Base-by-base conservation (phyloP, 768 basidiomycete species). In the Mycena pura region DNA sequence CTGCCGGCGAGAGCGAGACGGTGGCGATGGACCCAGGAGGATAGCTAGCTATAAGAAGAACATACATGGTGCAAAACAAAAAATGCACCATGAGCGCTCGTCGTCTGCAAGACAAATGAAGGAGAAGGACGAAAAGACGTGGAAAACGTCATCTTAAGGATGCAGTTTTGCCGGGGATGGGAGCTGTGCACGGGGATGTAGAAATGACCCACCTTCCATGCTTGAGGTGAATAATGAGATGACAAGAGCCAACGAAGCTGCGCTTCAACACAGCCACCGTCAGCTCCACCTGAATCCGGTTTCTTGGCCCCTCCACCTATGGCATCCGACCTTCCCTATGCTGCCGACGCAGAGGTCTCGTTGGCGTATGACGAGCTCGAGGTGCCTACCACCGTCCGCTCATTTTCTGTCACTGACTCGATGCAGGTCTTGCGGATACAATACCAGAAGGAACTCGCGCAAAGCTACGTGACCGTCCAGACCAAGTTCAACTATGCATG, bases 401-500 rank as follows among this genome's bases (percentile, higher is more conserved):
- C 54, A 25, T 21, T 28, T 53, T 55, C 22, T 15, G 31, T 29
- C 51, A 39, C 54, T 57, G 28, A 56, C 11, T 2, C 14, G 19
- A 45, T 40, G 8, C 68, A 96, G 95, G 95, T 98, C 5, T 80
- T 98, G 40, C 81, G 89, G 59, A 69, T 83, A 57, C 96, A 99
- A 71, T 96, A 96, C 77, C 86, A 93, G 82, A 94, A 89, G 74
- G 96, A 99, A 73, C 79, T 87, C 19, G 80, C 84, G 0, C 89
- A 94, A 64, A 83, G 86, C 48, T 95, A 96, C 74, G 84, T 97
- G 59, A 94, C 93, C 10, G 85, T 90, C 7, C 97, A 99, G 78
- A 96, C 95, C 38, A 96, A 94, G 74, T 99, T 99, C 81, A 99
- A 99, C 79, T 96, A 91, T 75, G 87, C 93, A 38, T 97, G 96